phyloP scores from a whole-genome alignment of 1,284 basidiomycete genomes.

The Fomitopsis palustris region DNA sequence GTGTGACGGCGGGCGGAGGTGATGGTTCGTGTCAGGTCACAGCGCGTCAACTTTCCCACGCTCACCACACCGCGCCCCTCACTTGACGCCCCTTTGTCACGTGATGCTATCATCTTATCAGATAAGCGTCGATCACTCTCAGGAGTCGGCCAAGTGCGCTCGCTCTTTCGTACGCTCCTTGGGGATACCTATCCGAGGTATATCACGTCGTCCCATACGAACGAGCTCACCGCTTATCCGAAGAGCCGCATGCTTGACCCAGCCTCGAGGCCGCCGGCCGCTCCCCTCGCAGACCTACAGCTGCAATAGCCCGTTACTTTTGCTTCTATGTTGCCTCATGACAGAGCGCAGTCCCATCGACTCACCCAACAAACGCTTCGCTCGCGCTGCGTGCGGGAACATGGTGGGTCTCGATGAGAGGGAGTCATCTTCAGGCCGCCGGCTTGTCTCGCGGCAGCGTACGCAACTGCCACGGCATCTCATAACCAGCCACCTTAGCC shows the following conservation, averaged over 20 bases:
- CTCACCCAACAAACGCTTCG: background rate
- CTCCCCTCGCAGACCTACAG: background rate
- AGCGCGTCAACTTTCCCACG: slow-evolving; percentile 24
- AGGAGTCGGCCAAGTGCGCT: background rate
- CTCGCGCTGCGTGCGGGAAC: background rate
- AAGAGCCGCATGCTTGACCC: no score
- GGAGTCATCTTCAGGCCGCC: background rate
- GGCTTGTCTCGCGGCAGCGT: background rate
- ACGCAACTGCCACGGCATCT: background rate
- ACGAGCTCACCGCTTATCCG: no score
- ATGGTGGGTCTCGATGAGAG: background rate
- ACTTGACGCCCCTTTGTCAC: background rate
- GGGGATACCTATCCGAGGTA: no score
- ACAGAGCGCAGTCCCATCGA: background rate
- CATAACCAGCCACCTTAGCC: background rate
- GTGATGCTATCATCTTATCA: background rate
- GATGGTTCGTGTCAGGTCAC: slow-evolving; percentile 20
- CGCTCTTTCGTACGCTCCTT: background rate
- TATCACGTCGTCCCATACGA: no score
- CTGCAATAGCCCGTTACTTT: background rate
- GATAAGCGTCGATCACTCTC: background rate
- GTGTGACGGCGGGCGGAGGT: slow-evolving; percentile 19
- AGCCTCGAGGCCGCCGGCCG: no score
- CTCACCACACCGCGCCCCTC: background rate
- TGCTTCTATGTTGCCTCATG: background rate